Evolutionary conservation across 2,329 filamentous ascomycete species (phyloP).

Genomic region (Trichoderma breve): DNA sequence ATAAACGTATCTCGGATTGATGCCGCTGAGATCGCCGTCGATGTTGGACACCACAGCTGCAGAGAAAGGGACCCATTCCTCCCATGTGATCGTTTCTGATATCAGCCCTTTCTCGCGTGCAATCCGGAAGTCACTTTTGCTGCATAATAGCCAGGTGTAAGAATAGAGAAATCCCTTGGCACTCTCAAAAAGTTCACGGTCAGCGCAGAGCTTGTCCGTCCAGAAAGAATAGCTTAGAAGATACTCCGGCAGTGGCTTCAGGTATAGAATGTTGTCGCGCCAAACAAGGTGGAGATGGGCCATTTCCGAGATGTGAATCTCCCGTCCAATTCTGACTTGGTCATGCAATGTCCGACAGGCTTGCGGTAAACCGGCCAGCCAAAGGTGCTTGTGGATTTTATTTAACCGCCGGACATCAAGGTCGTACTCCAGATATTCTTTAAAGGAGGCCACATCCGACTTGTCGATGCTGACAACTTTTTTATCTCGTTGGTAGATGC

Average conservation of each 20-base stretch:
- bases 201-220: not conserved
- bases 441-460: not conserved
- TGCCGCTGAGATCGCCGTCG: not conserved
- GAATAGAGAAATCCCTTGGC: slow-evolving; percentile 8
- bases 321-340: not conserved
- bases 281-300: slow-evolving; percentile 10
- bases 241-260: slow-evolving; percentile 9
- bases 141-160: slow-evolving; percentile 3
- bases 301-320: not conserved
- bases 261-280: slow-evolving; percentile 3
- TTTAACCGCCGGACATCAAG: slow-evolving; percentile 2
- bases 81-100: not conserved
- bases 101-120: not conserved
- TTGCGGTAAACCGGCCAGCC: slow-evolving; percentile 1
- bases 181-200: not conserved
- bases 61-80: slow-evolving; percentile 3
- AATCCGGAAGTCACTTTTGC: slow-evolving; percentile 9
- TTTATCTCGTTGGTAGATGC: not conserved
- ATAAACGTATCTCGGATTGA: slow-evolving; percentile 1
- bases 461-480: not conserved
- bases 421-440: not conserved
- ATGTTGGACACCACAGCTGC: not conserved
- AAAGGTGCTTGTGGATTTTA: slow-evolving; percentile 8
- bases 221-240: not conserved
- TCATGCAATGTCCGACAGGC: not conserved